These are phyloP conservation scores for Rhodamnia argentea DNA, from an alignment of 345 rosid genomes.

Conservation along the genomic window DNA sequence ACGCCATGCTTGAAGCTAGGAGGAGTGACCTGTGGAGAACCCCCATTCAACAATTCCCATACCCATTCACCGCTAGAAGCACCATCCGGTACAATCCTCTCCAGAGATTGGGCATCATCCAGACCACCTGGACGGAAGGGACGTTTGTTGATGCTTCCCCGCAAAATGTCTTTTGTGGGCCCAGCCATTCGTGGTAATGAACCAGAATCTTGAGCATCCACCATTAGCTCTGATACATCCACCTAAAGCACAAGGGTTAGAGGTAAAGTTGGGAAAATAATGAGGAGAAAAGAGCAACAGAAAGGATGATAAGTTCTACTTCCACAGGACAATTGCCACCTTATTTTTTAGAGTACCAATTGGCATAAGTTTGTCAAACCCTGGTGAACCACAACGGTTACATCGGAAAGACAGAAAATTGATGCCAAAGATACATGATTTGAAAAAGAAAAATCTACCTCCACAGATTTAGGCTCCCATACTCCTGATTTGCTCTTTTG, in stretches of 20 bases:
- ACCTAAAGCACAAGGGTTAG: constrained; percentile 36
- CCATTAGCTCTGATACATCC: constrained; percentile 66
- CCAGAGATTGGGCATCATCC: constrained; percentile 51
- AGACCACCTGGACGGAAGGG: constrained; percentile 97
- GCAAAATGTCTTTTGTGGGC: constrained; percentile 64
- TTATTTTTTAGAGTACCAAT: not conserved
- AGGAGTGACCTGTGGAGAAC: constrained; percentile 58
- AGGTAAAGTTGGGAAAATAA: not conserved
- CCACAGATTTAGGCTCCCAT: constrained; percentile 8
- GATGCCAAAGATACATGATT: not conserved
- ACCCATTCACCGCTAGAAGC: constrained; percentile 79
- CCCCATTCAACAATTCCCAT: constrained; percentile 57
- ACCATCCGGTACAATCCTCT: constrained; percentile 64
- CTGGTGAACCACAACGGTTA: not conserved
- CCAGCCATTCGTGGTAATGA: constrained; percentile 50
- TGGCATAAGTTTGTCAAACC: not conserved
- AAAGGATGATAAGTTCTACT: not conserved
- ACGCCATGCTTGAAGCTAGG: constrained; percentile 79
- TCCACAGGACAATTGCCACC: not conserved
- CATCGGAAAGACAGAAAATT: not conserved
- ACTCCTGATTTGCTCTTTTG: constrained; percentile 31
- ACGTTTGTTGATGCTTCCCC: constrained; percentile 85
- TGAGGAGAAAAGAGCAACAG: constrained; percentile 7
- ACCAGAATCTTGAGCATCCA: constrained; percentile 58
- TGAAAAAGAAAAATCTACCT: constrained; percentile 1